Percentiles rank a stretch among this genome's conserved stretches.
Evolutionary conservation across 1,284 basidiomycete genomes (phyloP).

Genomic region (Marasmius oreades): DNA sequence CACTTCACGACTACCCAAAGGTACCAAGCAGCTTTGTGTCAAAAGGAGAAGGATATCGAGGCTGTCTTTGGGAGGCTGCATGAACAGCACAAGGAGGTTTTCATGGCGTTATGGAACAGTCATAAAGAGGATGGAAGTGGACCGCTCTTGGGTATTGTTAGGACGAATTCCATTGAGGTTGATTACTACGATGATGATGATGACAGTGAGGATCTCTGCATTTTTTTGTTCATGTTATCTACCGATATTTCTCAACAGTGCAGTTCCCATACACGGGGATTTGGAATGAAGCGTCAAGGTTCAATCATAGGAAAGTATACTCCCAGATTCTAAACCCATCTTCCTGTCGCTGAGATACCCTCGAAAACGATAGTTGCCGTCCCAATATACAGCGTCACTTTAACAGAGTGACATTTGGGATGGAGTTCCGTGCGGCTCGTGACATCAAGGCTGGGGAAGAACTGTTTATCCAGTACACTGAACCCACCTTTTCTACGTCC

Average conservation of each 20-base stretch:
- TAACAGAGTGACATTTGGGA: conserved; percentile 1
- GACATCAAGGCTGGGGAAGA: conserved; percentile 9
- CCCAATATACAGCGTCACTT: conserved; percentile 2
- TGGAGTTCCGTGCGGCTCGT: conserved; percentile 7
- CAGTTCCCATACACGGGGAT: not conserved
- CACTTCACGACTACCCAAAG: not conserved
- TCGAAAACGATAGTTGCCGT: not conserved
- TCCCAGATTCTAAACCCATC: no score
- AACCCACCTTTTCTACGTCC: not conserved
- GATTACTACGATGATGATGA: not conserved
- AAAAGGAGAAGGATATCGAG: not conserved
- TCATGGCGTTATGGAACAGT: conserved; percentile 6
- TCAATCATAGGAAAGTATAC: conserved; percentile 17
- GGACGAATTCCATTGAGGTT: conserved; percentile 2
- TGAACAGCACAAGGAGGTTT: conserved; percentile 2
- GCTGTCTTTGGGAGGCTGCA: not conserved
- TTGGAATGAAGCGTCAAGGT: conserved; percentile 12
- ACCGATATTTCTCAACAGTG: not conserved
- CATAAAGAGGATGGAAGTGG: conserved; percentile 8
- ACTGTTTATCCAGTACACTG: not conserved
- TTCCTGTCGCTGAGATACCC: no score
- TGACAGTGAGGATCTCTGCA: not conserved
- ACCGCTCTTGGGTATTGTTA: conserved; percentile 2
- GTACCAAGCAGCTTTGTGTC: not conserved
- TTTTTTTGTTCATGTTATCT: not conserved